Evolutionary conservation across 768 basidiomycete species (phyloP), one percentile per base, ranked within the genome.

Genomic region (Kwoniella pini): DNA sequence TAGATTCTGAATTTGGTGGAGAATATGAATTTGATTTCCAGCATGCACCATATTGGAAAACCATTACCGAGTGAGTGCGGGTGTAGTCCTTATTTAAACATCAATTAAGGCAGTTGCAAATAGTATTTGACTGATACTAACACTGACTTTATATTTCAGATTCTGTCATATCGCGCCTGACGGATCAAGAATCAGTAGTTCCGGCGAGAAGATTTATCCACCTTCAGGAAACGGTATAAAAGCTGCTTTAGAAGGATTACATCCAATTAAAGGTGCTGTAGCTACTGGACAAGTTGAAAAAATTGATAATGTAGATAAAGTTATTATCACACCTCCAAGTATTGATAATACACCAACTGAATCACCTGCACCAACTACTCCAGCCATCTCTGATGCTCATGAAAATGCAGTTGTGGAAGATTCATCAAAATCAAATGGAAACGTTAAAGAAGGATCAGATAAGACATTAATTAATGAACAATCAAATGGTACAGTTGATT

Each of bases 1-100:
- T 93, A 9, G 90, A 91, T 71, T 84, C 85, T 0, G 89, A 89
- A 65, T 91, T 92, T 74, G 90, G 89, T 13, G 91, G 91, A 0
- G 83, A 86, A 2, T 85, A 86, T 75, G 83, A 84, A 57, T 90
- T 83, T 64, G 82, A 89, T 68, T 93, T 88, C 73, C 86, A 91
- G 58, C 82, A 84, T 13, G 81, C 84, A 33, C 83, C 80, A 36
- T 91, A 92, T 74, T 93, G 91, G 91, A 82, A 86, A 60, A 87
- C 88, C 68, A 82, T 92, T 24, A 82, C 88, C 40, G 79, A 83
- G 88, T 89, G 79, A 62, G 83, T 65, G n/a, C 21, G n/a, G n/a
- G n/a, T 39, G 31, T 39, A 22, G 46, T 36, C 33, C 33, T 36
- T 7, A 7, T 36, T 36, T 36, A 36, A 7, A 7, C 15, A 7